Percentiles rank a stretch among this genome's conserved stretches.
phyloP scores from a whole-genome alignment of 257 asterid species.

The Paulownia fortunei region DNA sequence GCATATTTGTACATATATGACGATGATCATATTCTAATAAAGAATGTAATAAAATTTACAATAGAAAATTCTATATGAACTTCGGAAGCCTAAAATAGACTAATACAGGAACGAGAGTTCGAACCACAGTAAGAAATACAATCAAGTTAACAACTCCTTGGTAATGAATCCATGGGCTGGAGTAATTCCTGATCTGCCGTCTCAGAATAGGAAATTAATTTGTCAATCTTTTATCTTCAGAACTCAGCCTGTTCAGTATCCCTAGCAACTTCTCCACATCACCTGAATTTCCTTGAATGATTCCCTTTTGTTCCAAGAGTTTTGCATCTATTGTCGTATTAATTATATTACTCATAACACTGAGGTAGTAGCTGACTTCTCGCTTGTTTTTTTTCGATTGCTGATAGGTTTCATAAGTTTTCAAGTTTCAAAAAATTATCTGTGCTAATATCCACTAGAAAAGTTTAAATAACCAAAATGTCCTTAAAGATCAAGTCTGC shows the following conservation, averaged over 20 bases:
- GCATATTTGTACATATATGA: no score
- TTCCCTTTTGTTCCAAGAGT: background rate
- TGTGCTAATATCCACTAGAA: slow-evolving; percentile 1
- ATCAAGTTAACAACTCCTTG: slow-evolving; percentile 16
- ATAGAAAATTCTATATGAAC: no score
- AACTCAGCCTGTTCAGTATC: slow-evolving; percentile 5
- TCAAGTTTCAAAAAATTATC: background rate
- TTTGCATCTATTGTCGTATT: slow-evolving; percentile 21
- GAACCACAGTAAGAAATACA: slow-evolving; percentile 18
- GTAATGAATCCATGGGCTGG: slow-evolving; percentile 24
- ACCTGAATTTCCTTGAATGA: background rate
- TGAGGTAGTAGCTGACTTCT: slow-evolving; percentile 14
- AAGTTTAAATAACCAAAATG: no score
- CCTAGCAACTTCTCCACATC: slow-evolving; percentile 21
- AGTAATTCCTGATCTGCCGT: slow-evolving; percentile 3
- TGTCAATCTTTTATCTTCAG: slow-evolving; percentile 1
- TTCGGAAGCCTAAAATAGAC: no score
- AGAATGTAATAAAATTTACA: no score
- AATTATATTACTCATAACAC: slow-evolving; percentile 12
- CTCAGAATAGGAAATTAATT: background rate
- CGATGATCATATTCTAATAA: no score
- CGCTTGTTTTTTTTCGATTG: background rate
- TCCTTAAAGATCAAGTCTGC: no score
- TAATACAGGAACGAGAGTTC: background rate
- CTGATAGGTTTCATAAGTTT: slow-evolving; percentile 11